Evolutionary conservation across 2,329 filamentous ascomycete species (phyloP).

Genomic region (Fusarium sp.): DNA sequence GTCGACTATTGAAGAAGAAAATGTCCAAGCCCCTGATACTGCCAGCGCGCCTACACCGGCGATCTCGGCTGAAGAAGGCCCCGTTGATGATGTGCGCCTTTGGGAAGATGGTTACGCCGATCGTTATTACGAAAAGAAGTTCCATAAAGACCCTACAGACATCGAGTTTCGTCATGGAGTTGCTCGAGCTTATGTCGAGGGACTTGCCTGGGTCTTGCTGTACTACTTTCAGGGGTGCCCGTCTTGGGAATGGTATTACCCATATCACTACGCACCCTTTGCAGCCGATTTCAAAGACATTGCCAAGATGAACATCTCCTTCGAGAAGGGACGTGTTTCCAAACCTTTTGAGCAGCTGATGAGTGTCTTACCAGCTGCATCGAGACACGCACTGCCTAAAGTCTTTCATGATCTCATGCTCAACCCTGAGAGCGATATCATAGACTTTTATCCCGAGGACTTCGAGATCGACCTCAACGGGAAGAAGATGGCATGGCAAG

Average conservation of each 20-base stretch:
- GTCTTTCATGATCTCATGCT: conserved; percentile 94
- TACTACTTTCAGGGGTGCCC: conserved; percentile 99
- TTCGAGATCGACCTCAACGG: conserved; percentile 95
- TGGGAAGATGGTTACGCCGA: conserved; percentile 98
- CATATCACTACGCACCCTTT: conserved; percentile 98
- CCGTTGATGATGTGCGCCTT: conserved; percentile 84
- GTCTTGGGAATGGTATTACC: conserved; percentile 99
- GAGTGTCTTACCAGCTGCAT: conserved; percentile 95
- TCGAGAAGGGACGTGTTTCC: conserved; percentile 87
- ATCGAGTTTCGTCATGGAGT: conserved; percentile 89
- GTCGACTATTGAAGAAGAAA: conserved; percentile 72
- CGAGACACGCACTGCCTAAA: conserved; percentile 88
- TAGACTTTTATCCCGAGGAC: conserved; percentile 96
- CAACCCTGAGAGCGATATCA: conserved; percentile 86
- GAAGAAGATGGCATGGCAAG: conserved; percentile 99
- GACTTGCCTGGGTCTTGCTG: conserved; percentile 91
- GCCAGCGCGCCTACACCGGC: conserved; percentile 59
- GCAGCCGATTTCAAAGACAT: conserved; percentile 93
- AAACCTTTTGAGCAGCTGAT: conserved; percentile 97
- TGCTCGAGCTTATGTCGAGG: conserved; percentile 91
- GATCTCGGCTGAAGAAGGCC: conserved; percentile 68
- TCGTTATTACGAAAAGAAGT: conserved; percentile 97
- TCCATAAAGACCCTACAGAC: conserved; percentile 83
- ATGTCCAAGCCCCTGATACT: conserved; percentile 69
- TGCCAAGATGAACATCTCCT: conserved; percentile 80